These are phyloP conservation scores for Thalassiosira profunda DNA, from an alignment of 108 stramenopile genomes.

Conservation along the genomic window DNA sequence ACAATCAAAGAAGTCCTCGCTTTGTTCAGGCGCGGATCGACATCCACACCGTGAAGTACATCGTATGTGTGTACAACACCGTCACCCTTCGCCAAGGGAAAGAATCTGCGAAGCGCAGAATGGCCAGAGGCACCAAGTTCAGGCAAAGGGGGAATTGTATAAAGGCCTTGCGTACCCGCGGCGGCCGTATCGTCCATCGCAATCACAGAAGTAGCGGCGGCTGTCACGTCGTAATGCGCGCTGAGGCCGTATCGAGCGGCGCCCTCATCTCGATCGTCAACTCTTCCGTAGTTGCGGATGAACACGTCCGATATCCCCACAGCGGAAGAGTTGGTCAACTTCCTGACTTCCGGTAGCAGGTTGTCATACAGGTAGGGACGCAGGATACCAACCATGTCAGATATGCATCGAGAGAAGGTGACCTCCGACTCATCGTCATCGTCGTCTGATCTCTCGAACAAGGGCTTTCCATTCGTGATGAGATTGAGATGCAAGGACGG, in stretches of 20 bases:
- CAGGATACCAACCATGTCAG: slow-evolving; percentile 43
- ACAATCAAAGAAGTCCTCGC: slow-evolving; percentile 75
- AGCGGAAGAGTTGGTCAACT: slow-evolving; percentile 24
- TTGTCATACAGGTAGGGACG: slow-evolving; percentile 55
- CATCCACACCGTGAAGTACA: slow-evolving; percentile 79
- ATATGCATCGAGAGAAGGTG: slow-evolving; percentile 44
- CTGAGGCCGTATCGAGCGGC: slow-evolving; percentile 59
- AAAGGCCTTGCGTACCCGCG: slow-evolving; percentile 64
- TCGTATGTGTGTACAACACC: slow-evolving; percentile 78
- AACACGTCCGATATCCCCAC: slow-evolving; percentile 75
- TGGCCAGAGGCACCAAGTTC: slow-evolving; percentile 39
- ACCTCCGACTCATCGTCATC: not conserved
- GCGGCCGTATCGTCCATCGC: slow-evolving; percentile 73
- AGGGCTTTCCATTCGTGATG: slow-evolving; percentile 54
- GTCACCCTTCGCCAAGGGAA: slow-evolving; percentile 64
- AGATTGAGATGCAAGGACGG: slow-evolving; percentile 79
- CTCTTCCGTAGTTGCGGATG: slow-evolving; percentile 78
- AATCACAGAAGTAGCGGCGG: slow-evolving; percentile 66
- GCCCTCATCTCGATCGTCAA: too few relatives aligned
- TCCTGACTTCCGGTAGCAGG: slow-evolving; percentile 49
- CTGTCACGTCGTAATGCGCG: slow-evolving; percentile 76
- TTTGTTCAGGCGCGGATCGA: too few relatives aligned
- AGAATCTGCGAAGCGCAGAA: slow-evolving; percentile 62
- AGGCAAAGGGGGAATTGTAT: slow-evolving; percentile 33
- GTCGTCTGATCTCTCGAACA: slow-evolving; percentile 20